Base-by-base conservation (phyloP, 768 basidiomycete species). In the Phanerodontia chrysosporium region DNA sequence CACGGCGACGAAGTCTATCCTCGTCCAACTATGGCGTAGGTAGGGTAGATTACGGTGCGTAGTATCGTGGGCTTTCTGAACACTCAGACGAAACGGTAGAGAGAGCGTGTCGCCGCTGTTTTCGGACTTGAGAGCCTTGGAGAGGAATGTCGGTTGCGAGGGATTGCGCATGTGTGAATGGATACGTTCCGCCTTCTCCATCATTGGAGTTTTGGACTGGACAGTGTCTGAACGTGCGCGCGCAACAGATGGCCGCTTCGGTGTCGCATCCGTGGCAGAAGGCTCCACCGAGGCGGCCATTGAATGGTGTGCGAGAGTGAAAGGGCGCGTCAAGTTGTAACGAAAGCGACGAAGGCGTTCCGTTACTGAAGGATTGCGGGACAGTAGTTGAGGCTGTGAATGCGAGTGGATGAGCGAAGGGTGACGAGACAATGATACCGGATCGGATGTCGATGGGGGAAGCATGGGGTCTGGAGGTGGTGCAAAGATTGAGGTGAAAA, bases 1-100 rank as follows among this genome's bases (percentile, higher is more conserved):
- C 46, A 98, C 84, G 0, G 96, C 92, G 45, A 98, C 73, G 62
- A 89, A 84, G 70, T 98, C 96, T 56, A 97, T 89, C 52, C 94
- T 77, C 66, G 83, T 89, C 95, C 95, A 98, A 57, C 90, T 90
- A 67, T 98, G 94, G 9, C 96, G 82, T 1, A 98, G 78, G 70
- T 93, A 98, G 0, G 96, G 95, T 1, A 95, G 78, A 62, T 89
- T 86, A 32, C 85, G 77, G 27, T 75, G 73, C n/a, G 83, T 80
- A 63, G 84, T 83, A 55, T 80, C 76, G 60, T 78, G 81, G 0
- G 80, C 74, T 61, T 81, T 74, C 18, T 74, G 73, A n/a, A 90
- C 72, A 65, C 81, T 83, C 44, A 88, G 70, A 25, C 80, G 78
- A 66, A 88, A 89, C 0, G 87, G 87, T 9, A 87, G 78, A 2